Conservation (phyloP, 2,329 filamentous ascomycete genomes). For the Neonectria hederae region DNA sequence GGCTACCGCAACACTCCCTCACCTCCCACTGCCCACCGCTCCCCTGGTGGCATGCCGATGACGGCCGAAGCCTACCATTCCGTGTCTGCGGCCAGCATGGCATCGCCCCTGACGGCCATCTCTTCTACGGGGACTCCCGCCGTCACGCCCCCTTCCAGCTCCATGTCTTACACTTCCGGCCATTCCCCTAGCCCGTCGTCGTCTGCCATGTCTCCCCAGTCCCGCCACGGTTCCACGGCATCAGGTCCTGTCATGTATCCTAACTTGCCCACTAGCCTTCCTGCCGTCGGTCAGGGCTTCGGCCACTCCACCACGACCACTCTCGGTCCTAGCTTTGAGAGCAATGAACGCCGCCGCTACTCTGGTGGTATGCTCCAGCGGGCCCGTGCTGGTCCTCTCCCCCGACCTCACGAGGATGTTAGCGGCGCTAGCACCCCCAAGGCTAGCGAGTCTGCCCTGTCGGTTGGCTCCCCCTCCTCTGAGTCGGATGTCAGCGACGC, state of each 20-base stretch:
- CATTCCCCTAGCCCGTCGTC: constrained; percentile 80
- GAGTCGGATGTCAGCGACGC: constrained; percentile 63
- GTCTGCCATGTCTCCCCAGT: constrained; percentile 73
- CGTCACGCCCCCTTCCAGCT: constrained; percentile 78
- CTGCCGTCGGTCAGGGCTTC: constrained; percentile 75
- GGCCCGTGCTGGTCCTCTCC: constrained; percentile 57
- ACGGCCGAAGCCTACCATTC: constrained; percentile 50
- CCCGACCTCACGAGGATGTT: constrained; percentile 49
- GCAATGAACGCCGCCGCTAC: constrained; percentile 71
- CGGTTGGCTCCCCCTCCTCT: constrained; percentile 64
- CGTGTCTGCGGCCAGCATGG: constrained; percentile 65
- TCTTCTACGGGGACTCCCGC: constrained; percentile 77
- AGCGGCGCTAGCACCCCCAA: constrained; percentile 57
- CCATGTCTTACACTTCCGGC: constrained; percentile 79
- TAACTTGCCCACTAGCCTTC: constrained; percentile 64
- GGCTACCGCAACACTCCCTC: constrained; percentile 68
- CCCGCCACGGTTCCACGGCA: constrained; percentile 67
- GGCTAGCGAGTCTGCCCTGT: constrained; percentile 52
- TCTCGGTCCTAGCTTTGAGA: constrained; percentile 73
- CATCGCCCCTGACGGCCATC: constrained; percentile 67
- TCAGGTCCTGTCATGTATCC: constrained; percentile 75
- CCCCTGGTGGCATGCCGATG: constrained; percentile 47
- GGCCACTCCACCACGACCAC: constrained; percentile 75
- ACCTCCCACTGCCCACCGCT: constrained; percentile 55
- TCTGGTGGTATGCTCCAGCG: constrained; percentile 74